Base-by-base conservation (phyloP, 768 basidiomycete species). In the Suillus cothurnatus region DNA sequence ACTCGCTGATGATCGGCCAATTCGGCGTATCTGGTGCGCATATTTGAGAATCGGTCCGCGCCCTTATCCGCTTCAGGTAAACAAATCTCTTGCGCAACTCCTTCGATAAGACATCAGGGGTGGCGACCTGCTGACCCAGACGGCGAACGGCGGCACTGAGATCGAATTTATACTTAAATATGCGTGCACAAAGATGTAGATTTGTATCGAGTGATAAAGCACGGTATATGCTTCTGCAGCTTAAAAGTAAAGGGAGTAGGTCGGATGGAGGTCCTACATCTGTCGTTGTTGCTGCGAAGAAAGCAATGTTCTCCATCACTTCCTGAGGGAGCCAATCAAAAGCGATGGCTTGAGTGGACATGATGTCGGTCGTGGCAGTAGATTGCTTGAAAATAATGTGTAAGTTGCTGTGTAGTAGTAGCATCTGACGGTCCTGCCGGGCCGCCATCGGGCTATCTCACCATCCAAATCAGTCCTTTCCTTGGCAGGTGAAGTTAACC, bases 291-390 rank as follows among this genome's bases (percentile, higher is more conserved):
- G 84, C 86, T 47, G 86, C 77, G 69, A 86, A 87, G 72, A 84
- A 88, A 1, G 91, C 91, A 69, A 96, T 88, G 60, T 88, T 87
- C 72, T 94, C 90, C 53, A 95, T 82, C 45, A 95, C 82, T 76
- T 95, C 94, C 66, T 85, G 85, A 17, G 93, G 93, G 52, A 95
- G 77, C 7, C 76, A 43, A 47, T 38, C 55, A 61, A 59, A 38
- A 50, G 43, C 14, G 67, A 53, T 68, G 73, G 73, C n/a, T 34
- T 55, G 43, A 23, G 26, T 23, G 26, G 39, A 19, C 34, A 63
- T 28, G 39, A 41, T 31, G 32, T 61, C 32, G 50, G 9, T 61
- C 5, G 28, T 39, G 47, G 31, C 15, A 26, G 41, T n/a, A 11
- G 31, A 21, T 55, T 55, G 53, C 28, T 53, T 21, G 12, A 31